Evolutionary conservation across 2,329 filamentous ascomycete species (phyloP), one percentile per base, ranked within the genome.

Genomic region (Trichoderma sp.): DNA sequence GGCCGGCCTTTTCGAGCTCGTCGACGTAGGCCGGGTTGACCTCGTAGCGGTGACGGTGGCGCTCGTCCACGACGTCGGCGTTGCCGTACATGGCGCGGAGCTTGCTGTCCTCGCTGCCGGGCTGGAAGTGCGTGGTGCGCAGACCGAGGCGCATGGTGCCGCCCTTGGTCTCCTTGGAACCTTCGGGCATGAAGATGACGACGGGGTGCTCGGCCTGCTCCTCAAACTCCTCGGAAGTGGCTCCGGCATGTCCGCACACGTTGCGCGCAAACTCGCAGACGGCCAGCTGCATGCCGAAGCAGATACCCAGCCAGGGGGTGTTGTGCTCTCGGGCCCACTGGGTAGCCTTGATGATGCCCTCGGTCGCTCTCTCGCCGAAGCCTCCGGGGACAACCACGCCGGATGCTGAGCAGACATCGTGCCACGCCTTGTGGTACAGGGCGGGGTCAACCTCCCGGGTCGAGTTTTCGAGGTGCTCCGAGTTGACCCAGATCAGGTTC

Each of bases 111-210:
- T 94, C 89, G 51, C 84, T 90, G 62, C 85, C 86, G 1, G 83
- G 75, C 75, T 95, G 90, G 83, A 96, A 96, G 68, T 88, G 78
- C 0, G 90, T 91, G 15, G 88, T 83, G 26, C 90, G 88, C 26
- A 88, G 84, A 65, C 93, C 92, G 1, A 96, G 86, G 67, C 92
- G 85, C 93, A 96, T 96, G 1, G 91, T 96, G 21, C 90, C 93
- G 62, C 93, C 92, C 77, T 56, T 56, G 52, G 52, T 77, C 71
- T 78, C 77, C 70, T 79, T 80, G 67, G 75, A 77, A 5, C 74
- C 76, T 72, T 97, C 94, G 2, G 94, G 94, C 95, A 98, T 99
- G 79, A 90, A 94, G 70, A 98, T 85, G 70, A 99, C 87, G 30
- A 91, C 85, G 28, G 85, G 87, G 73, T 93, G 82, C 55, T 87